Evolutionary conservation across 1,284 basidiomycete genomes (phyloP).

Genomic region (Wolfiporia cocos): DNA sequence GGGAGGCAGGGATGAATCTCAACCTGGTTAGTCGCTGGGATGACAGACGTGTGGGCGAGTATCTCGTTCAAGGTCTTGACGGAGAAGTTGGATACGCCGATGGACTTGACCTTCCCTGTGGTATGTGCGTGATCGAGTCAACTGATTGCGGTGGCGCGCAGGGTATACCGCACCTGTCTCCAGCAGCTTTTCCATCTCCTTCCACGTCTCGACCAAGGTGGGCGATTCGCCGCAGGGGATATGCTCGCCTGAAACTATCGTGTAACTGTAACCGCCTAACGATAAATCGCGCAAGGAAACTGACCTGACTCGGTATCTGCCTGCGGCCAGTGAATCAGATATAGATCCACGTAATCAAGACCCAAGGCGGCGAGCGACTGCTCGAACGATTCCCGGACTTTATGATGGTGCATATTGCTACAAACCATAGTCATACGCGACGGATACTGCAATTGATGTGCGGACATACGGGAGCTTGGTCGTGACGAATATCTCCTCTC

Average conservation of each 20-base stretch:
- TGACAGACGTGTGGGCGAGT: constrained; percentile 33
- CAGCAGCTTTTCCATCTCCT: constrained; percentile 50
- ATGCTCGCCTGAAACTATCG: constrained; percentile 4
- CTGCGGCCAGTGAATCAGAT: constrained; percentile 64
- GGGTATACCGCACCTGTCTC: constrained; percentile 33
- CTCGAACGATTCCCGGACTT: constrained; percentile 59
- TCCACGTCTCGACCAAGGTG: constrained; percentile 49
- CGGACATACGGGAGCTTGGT: constrained; percentile 24
- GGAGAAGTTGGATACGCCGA: constrained; percentile 69
- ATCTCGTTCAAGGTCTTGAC: constrained; percentile 41
- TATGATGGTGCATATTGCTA: constrained; percentile 51
- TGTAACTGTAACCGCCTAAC: background rate
- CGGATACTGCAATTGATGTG: background rate
- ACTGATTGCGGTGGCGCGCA: background rate
- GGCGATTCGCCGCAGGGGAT: constrained; percentile 34
- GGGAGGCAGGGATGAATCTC: constrained; percentile 56
- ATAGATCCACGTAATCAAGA: constrained; percentile 64
- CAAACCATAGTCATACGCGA: constrained; percentile 3
- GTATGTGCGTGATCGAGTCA: constrained; percentile 7
- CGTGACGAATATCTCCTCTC: constrained; percentile 39
- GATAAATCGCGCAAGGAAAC: constrained; percentile 1
- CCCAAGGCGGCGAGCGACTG: constrained; percentile 56
- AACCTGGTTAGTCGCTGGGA: constrained; percentile 62
- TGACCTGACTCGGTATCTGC: constrained; percentile 30
- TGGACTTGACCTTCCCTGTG: constrained; percentile 42